Evolutionary conservation across 2,329 filamentous ascomycete genomes (phyloP).

Genomic region (Lasiodiplodia gonubiensis): DNA sequence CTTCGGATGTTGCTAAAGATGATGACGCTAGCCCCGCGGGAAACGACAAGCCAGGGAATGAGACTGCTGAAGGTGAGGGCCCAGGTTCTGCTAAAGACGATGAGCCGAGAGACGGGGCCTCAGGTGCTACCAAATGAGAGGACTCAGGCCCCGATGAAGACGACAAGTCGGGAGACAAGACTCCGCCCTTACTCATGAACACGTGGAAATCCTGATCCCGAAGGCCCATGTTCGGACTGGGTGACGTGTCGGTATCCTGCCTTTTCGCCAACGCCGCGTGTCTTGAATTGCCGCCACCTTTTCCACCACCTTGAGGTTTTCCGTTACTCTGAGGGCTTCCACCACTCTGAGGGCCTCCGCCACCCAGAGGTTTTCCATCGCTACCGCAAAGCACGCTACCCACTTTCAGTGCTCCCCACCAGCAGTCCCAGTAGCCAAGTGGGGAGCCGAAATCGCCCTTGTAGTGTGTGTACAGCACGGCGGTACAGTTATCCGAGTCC

Average conservation of each 20-base stretch:
- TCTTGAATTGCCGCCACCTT: neutral
- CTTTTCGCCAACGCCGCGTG: neutral
- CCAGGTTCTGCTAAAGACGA: no score
- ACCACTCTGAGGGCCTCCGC: neutral
- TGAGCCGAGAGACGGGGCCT: no score
- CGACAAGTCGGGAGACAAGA: neutral
- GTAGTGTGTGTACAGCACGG: slow-evolving; percentile 17
- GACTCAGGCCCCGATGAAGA: no score
- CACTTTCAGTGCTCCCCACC: slow-evolving; percentile 10
- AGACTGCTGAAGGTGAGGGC: no score
- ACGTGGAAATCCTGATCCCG: slow-evolving; percentile 12
- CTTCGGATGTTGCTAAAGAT: no score
- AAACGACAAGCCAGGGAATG: no score
- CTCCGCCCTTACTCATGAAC: neutral
- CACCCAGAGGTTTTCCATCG: neutral
- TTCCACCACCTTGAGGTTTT: no score
- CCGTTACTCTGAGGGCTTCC: no score
- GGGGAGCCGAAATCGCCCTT: slow-evolving; percentile 12
- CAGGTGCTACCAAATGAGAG: no score
- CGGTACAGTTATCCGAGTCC: neutral
- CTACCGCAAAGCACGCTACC: neutral
- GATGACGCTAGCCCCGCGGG: no score
- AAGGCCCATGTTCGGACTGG: neutral
- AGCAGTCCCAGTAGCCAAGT: slow-evolving; percentile 28
- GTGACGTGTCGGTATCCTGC: neutral